Percentiles rank a stretch among this genome's conserved stretches.
These are phyloP conservation scores for Malassezia slooffiae DNA, from an alignment of 1,284 basidiomycete genomes.

Conservation along the genomic window DNA sequence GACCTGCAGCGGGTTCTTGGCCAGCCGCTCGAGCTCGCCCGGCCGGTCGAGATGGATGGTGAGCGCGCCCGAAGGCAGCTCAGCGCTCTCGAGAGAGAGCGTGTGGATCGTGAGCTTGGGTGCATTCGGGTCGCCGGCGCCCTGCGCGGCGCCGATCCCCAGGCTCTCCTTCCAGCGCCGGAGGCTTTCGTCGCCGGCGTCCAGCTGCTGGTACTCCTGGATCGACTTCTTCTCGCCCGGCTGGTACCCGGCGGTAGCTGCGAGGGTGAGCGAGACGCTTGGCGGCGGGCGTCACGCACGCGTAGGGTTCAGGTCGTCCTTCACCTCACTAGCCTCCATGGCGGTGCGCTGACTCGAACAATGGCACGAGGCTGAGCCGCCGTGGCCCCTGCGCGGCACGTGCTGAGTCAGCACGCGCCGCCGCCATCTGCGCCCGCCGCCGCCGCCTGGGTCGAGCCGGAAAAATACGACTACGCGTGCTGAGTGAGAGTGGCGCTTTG, in stretches of 20 bases:
- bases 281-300: conserved; percentile 2
- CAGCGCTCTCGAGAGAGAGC: conserved; percentile 49
- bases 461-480: too few relatives aligned
- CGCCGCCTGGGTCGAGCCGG: too few relatives aligned
- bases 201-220: conserved; percentile 55
- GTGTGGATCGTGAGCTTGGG: conserved; percentile 41
- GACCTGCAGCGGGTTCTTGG: conserved; percentile 55
- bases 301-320: conserved; percentile 14
- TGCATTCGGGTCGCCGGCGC: conserved; percentile 41
- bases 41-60: conserved; percentile 50
- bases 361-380: too few relatives aligned
- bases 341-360: too few relatives aligned
- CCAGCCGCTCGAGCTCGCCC: conserved; percentile 48
- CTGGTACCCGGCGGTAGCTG: conserved; percentile 45
- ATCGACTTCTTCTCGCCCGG: conserved; percentile 49
- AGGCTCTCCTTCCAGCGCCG: conserved; percentile 78
- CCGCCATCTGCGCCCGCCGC: too few relatives aligned
- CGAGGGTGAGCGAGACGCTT: background rate
- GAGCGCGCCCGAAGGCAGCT: conserved; percentile 44
- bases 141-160: conserved; percentile 53
- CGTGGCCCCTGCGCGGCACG: conserved; percentile 12
- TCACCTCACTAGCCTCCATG: background rate
- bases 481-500: too few relatives aligned
- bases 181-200: conserved; percentile 69
- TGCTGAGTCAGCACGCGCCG: too few relatives aligned